Evolutionary conservation across 2,329 filamentous ascomycete species (phyloP), one percentile per base, ranked within the genome.

Genomic region (Aspergillus melleus): DNA sequence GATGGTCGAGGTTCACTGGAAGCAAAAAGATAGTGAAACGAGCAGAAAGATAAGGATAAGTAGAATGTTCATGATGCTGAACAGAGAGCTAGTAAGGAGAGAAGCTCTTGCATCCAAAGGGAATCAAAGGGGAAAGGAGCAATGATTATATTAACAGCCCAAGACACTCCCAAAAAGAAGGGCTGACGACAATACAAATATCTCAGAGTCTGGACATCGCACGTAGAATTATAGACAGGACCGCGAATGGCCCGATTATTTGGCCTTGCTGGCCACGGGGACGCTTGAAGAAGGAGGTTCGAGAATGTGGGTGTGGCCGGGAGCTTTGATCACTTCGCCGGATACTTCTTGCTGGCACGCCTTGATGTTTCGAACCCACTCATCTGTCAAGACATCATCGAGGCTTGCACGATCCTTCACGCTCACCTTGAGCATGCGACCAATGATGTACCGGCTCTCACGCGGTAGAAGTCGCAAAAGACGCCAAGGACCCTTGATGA

Each of bases 401-500:
- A 99, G 89, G 2, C 86, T 91, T 2, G 92, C 94, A 58, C 95
- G 86, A 65, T 90, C 89, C 71, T 86, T 89, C 0, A 93, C 92
- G 69, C 96, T 87, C 54, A 97, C 83, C 70, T 95, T 92, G 39
- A 99, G 84, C 95, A 99, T 99, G 59, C 90, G 85, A 49, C 91
- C 89, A 57, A 99, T 90, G 63, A 99, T 92, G 72, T 94, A 89
- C 54, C 95, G 84, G 65, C 90, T 96, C 77, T 98, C 95, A 61
- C 94, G 84, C 0, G 95, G 95, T 10, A 99, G 81, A 39, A 98
- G 81, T 47, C 95, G 87, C 30, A 99, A 80, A 49, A 99, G 85
- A 51, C 95, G 86, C 90, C 94, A 96, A 2, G 95, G 95, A 0
- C 95, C 95, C 70, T 92, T 91, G 67, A 99, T 96, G 0, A 92